phyloP scores from a whole-genome alignment of 495 filamentous ascomycete species.

The Cercophora newfieldiana region DNA sequence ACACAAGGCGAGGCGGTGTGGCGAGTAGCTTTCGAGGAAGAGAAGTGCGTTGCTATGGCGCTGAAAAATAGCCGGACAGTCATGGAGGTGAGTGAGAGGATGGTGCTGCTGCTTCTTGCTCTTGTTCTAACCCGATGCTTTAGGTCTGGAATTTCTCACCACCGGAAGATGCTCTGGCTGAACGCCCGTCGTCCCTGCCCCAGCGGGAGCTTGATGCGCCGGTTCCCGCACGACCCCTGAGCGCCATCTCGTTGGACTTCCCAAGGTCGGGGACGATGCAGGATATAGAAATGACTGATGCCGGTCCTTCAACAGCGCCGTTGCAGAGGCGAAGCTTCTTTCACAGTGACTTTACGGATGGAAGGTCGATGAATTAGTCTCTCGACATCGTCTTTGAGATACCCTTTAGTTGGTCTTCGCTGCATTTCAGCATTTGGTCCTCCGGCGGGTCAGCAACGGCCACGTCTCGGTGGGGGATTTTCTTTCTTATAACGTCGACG shows the following conservation, averaged over 20 bases:
- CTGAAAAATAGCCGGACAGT: slow-evolving; percentile 78
- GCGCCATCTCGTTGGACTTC: slow-evolving; percentile 39
- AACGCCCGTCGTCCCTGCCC: slow-evolving; percentile 39
- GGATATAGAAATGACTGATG: slow-evolving; percentile 51
- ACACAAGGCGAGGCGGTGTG: slow-evolving; percentile 91
- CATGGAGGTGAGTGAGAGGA: slow-evolving; percentile 77
- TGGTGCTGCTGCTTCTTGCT: neutral
- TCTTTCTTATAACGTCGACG: neutral
- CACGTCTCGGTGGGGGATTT: neutral
- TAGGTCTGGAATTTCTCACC: slow-evolving; percentile 93
- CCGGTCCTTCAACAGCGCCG: slow-evolving; percentile 46
- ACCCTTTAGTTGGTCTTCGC: neutral
- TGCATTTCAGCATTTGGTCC: neutral
- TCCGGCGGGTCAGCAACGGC: neutral
- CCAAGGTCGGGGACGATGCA: slow-evolving; percentile 28
- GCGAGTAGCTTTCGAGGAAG: slow-evolving; percentile 96
- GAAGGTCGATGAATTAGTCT: neutral
- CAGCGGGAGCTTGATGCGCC: slow-evolving; percentile 37
- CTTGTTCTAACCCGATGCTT: slow-evolving; percentile 12
- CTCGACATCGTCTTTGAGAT: neutral
- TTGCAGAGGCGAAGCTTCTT: slow-evolving; percentile 47
- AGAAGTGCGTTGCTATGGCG: slow-evolving; percentile 96
- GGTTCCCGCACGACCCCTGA: slow-evolving; percentile 41
- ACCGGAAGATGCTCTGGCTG: slow-evolving; percentile 65
- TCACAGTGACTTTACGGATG: slow-evolving; percentile 38